These are phyloP conservation scores for Scleroderma citrinum DNA, from an alignment of 768 basidiomycete genomes.

Conservation along the genomic window DNA sequence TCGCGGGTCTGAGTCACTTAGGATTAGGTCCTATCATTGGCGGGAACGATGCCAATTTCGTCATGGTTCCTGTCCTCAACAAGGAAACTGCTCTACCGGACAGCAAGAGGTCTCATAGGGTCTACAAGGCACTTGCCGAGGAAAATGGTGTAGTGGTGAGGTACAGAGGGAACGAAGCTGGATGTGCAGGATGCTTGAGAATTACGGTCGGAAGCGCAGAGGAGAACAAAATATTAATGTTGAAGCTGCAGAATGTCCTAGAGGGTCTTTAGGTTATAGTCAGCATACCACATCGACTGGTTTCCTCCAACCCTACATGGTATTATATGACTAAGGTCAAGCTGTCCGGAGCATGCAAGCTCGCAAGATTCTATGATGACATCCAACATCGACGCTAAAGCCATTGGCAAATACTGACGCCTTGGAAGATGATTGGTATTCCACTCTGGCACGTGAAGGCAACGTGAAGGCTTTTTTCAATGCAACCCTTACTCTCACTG, in stretches of 20 bases:
- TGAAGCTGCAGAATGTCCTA: constrained; percentile 48
- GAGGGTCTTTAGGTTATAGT: constrained; percentile 13
- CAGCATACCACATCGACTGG: neutral
- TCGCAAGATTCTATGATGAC: too few species aligned
- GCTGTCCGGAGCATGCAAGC: too few species aligned
- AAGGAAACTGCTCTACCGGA: constrained; percentile 38
- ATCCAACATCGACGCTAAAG: too few species aligned
- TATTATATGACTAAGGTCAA: too few species aligned
- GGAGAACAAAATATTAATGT: constrained; percentile 63
- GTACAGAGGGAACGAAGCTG: constrained; percentile 79
- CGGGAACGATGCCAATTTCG: constrained; percentile 84
- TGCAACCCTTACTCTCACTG: too few species aligned
- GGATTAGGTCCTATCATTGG: constrained; percentile 71
- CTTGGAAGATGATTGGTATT: too few species aligned
- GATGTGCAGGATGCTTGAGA: constrained; percentile 82
- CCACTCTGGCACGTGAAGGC: too few species aligned
- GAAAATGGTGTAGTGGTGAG: constrained; percentile 83
- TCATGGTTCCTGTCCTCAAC: constrained; percentile 71
- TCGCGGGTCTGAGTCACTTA: constrained; percentile 42
- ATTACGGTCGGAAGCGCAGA: constrained; percentile 83
- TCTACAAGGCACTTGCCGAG: constrained; percentile 85
- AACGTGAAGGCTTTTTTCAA: too few species aligned
- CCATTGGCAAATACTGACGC: too few species aligned
- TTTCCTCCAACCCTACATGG: neutral
- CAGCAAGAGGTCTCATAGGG: constrained; percentile 50